Conservation (phyloP, 768 basidiomycete genomes). For the Tricholoma saponaceum region DNA sequence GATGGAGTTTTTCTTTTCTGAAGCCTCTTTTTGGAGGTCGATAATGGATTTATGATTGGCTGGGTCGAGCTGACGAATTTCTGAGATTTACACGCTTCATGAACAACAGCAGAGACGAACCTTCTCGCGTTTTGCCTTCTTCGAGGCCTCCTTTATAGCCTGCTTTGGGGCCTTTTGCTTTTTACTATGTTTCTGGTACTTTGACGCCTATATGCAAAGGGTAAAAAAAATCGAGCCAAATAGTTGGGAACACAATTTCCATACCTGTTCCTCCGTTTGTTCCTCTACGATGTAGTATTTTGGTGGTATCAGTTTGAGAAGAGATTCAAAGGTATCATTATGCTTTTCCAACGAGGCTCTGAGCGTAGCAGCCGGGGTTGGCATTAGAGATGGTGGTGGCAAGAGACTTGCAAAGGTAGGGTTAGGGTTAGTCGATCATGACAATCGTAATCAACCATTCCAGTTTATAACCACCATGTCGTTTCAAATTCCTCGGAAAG, state of each 20-base stretch:
- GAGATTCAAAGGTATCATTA: conserved; percentile 80
- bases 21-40: conserved; percentile 65
- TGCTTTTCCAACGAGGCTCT: conserved; percentile 72
- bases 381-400: conserved; percentile 28
- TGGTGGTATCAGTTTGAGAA: conserved; percentile 83
- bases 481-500: conserved; percentile 59
- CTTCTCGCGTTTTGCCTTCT: conserved; percentile 86
- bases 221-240: neutral
- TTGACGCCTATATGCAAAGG: conserved; percentile 48
- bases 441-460: neutral
- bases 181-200: conserved; percentile 86
- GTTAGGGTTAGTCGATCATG: conserved; percentile 6
- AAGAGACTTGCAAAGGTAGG: conserved; percentile 5
- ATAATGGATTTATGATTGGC: conserved; percentile 74
- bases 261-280: conserved; percentile 62
- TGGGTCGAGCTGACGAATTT: conserved; percentile 73
- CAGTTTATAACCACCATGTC: conserved; percentile 16
- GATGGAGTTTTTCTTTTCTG: conserved; percentile 18
- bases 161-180: conserved; percentile 82
- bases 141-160: conserved; percentile 82
- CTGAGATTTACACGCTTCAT: neutral
- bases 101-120: conserved; percentile 33
- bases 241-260: conserved; percentile 5
- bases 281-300: conserved; percentile 81
- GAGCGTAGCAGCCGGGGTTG: conserved; percentile 45